Conservation (phyloP, 495 filamentous ascomycete genomes). For the Xylaria palmicola region DNA sequence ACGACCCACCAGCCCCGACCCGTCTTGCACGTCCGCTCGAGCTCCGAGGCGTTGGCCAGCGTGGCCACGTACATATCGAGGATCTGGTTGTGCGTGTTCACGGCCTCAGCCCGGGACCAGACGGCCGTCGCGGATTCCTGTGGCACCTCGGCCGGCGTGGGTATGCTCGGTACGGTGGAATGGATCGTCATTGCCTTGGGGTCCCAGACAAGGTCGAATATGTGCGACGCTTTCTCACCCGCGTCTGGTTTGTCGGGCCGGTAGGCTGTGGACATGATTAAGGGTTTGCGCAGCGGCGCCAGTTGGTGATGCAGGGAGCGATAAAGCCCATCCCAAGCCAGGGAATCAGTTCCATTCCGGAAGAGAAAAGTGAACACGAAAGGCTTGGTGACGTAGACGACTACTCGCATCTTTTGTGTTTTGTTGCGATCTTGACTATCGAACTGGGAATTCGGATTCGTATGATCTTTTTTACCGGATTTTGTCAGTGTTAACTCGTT, state of each 20-base stretch:
- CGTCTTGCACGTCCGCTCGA: conserved; percentile 90
- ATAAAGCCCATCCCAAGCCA: conserved; percentile 72
- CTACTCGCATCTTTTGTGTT: conserved; percentile 61
- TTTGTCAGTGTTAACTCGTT: conserved; percentile 26
- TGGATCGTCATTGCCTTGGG: conserved; percentile 71
- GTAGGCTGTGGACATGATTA: conserved; percentile 63
- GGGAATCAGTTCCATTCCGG: conserved; percentile 62
- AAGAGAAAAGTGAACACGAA: conserved; percentile 94
- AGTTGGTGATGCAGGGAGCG: conserved; percentile 80
- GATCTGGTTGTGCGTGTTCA: conserved; percentile 86
- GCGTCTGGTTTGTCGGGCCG: conserved; percentile 45
- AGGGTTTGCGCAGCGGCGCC: conserved; percentile 68
- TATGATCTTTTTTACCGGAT: conserved; percentile 18
- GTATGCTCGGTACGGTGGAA: conserved; percentile 89
- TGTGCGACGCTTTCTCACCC: conserved; percentile 44
- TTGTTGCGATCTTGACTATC: conserved; percentile 52
- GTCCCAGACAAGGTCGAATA: conserved; percentile 88
- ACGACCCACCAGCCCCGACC: conserved; percentile 94
- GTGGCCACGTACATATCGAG: conserved; percentile 71
- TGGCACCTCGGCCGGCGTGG: conserved; percentile 49
- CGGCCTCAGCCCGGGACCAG: conserved; percentile 84
- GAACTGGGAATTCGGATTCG: conserved; percentile 26
- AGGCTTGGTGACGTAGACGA: conserved; percentile 72
- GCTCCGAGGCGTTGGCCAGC: conserved; percentile 55
- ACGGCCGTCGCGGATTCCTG: conserved; percentile 25